Base-by-base conservation (phyloP, 257 asterid species). In the Eucommia ulmoides region DNA sequence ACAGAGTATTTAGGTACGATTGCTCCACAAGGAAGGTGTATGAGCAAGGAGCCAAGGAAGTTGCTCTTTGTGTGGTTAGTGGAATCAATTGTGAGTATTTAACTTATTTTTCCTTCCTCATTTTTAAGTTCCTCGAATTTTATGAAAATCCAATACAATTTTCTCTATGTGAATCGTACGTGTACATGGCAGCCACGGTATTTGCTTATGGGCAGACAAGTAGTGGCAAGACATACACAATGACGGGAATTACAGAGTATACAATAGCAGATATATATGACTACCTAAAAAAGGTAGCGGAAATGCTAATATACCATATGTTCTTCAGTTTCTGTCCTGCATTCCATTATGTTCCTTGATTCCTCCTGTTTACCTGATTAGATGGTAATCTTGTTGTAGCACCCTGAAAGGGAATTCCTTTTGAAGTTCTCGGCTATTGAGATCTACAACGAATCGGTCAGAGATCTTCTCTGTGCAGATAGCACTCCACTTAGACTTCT, bases 151-250 rank as follows among this genome's bases (percentile, higher is more conserved):
- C 56, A 11, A 15, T 54, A 35, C 7, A 19, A 3, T 45, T 11
- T 24, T 24, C 8, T 66, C 52, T 22, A 24, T 46, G 16, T 60
- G 29, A 50, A 42, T 55, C 55, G 20, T 41, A 20, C 52, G 16
- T 54, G 65, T 23, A 58, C 50, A 44, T 78, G 61, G 3, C 59
- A 89, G 98, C 98, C 35, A 85, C 93, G 64, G 83, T 89, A 35
- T 86, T 89, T 58, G 96, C 98, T 0, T 85, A 89, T 56, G 98
- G 98, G 29, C 98, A 89, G 69, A 89, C 98, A 3, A 85, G 95
- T 79, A 89, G 98, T 53, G 98, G 98, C 53, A 89, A 89, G 78
- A 89, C 98, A 0, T 89, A 61, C 62, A 89, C 98, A 7, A 89
- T 89, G 98, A 72, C 77, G 56, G 98, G 98, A 48, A 70, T 89